Evolutionary conservation across 140 eudicot species (phyloP).

Genomic region (Oenanthe javanica): DNA sequence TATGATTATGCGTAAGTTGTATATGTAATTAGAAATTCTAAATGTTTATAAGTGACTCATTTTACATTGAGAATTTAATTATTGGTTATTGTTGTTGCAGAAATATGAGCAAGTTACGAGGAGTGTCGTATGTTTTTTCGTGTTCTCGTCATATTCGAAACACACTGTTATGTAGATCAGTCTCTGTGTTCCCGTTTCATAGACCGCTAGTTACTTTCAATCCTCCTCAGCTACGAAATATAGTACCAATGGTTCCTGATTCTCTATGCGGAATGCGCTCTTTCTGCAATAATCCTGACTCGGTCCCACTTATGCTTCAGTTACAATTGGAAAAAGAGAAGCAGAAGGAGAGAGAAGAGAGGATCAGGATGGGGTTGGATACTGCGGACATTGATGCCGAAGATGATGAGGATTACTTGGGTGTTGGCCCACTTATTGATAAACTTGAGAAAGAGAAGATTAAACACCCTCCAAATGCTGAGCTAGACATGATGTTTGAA

Average conservation of each 20-base stretch:
- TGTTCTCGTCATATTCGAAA: neutral
- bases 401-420: constrained; percentile 73
- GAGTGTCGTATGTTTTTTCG: neutral
- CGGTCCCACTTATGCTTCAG: neutral
- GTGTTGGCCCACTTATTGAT: constrained; percentile 55
- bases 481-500: constrained; percentile 24
- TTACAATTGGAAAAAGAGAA: constrained; percentile 31
- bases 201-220: neutral
- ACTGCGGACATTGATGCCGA: constrained; percentile 69
- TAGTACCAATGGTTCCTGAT: neutral
- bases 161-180: neutral
- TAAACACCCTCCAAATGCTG: constrained; percentile 18
- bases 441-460: constrained; percentile 49
- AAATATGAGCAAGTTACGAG: constrained; percentile 5
- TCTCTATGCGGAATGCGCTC: neutral
- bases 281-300: neutral
- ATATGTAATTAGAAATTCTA: neutral
- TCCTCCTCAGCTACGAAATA: neutral
- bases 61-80: neutral
- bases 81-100: neutral
- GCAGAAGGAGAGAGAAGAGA: constrained; percentile 46
- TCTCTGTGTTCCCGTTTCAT: neutral
- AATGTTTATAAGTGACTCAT: neutral
- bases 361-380: constrained; percentile 44
- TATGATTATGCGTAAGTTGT: neutral